A percentile compares a stretch with the other conserved stretches of the same genome.
Evolutionary conservation across 768 basidiomycete species (phyloP).

Genomic region (Psilocybe cyanescens): DNA sequence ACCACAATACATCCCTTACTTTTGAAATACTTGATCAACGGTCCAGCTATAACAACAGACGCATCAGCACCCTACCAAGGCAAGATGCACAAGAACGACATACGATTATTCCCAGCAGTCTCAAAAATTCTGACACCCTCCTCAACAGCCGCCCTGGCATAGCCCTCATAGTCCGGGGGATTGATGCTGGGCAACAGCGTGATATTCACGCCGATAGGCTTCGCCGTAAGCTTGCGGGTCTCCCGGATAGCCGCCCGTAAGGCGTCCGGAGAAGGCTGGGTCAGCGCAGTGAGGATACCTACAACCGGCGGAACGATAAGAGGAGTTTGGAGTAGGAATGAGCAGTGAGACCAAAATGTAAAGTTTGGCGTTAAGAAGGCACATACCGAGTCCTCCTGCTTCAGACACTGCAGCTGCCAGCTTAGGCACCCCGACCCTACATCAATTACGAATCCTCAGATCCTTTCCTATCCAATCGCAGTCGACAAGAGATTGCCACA

Average conservation of each 20-base stretch:
- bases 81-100: constrained; percentile 27
- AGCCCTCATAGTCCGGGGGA: constrained; percentile 89
- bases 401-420: constrained; percentile 82
- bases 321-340: neutral
- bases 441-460: neutral
- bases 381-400: constrained; percentile 77
- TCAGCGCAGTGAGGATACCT: constrained; percentile 87
- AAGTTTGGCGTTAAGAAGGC: neutral
- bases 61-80: neutral
- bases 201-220: constrained; percentile 86
- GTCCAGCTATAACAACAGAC: constrained; percentile 54
- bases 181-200: constrained; percentile 89
- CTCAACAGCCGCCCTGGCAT: constrained; percentile 79
- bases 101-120: constrained; percentile 92
- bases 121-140: constrained; percentile 91
- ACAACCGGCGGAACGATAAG: neutral
- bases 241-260: constrained; percentile 81
- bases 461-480: neutral
- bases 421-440: constrained; percentile 78
- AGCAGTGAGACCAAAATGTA: constrained; percentile 1
- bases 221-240: constrained; percentile 67
- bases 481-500: neutral
- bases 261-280: constrained; percentile 84
- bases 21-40: constrained; percentile 83
- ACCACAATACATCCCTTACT: constrained; percentile 76